These are phyloP conservation scores for Botrytis elliptica DNA, from an alignment of 2,329 filamentous ascomycete species.

Conservation along the genomic window DNA sequence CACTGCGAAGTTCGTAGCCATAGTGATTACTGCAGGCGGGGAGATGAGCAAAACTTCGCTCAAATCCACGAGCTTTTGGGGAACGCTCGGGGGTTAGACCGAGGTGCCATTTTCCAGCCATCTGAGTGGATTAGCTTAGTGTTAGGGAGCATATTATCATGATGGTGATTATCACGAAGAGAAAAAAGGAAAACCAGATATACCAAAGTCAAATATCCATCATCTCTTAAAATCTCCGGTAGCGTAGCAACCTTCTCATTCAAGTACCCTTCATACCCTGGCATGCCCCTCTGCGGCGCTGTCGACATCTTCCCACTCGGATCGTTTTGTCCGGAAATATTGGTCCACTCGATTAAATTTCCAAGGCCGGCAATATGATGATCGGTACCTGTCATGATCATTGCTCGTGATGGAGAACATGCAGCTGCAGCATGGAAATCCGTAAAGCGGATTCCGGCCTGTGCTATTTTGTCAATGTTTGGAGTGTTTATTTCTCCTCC, in stretches of 20 bases:
- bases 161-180: neutral
- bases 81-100: neutral
- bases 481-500: slow-evolving; percentile 59
- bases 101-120: neutral
- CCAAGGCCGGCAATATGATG: slow-evolving; percentile 49
- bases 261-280: slow-evolving; percentile 56
- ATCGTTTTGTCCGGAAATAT: slow-evolving; percentile 28
- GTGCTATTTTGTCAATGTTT: slow-evolving; percentile 52
- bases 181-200: neutral
- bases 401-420: slow-evolving; percentile 44
- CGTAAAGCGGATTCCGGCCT: slow-evolving; percentile 54
- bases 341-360: slow-evolving; percentile 37
- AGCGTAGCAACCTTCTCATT: slow-evolving; percentile 52
- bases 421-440: slow-evolving; percentile 60
- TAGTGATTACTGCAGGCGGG: neutral
- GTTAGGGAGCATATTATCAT: accelerated
- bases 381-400: slow-evolving; percentile 60
- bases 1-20: neutral
- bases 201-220: slow-evolving; percentile 53
- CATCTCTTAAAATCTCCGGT: slow-evolving; percentile 51
- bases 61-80: neutral
- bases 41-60: neutral
- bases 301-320: slow-evolving; percentile 38
- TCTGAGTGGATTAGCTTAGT: neutral
- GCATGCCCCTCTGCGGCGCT: slow-evolving; percentile 43